phyloP scores from a whole-genome alignment of 306 rosid genomes.

The Medicago lupulina region DNA sequence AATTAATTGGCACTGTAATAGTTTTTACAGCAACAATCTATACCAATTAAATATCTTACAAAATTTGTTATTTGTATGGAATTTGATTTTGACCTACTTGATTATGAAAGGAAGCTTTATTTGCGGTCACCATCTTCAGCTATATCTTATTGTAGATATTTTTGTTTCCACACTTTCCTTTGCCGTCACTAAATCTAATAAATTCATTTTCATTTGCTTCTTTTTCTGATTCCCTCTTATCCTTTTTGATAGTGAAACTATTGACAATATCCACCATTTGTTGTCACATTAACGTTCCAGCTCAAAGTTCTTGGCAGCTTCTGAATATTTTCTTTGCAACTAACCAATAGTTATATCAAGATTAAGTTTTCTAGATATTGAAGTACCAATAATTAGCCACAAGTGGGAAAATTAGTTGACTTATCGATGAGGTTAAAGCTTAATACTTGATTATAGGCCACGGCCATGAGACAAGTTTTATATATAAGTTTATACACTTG shows the following conservation, averaged over 20 bases:
- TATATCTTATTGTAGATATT: conserved; percentile 18
- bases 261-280: conserved; percentile 21
- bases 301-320: conserved; percentile 27
- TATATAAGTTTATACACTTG: background rate
- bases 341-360: conserved; percentile 25
- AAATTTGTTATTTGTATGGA: background rate
- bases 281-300: conserved; percentile 14
- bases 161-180: conserved; percentile 25
- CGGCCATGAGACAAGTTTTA: background rate
- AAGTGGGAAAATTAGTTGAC: conserved; percentile 23
- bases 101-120: conserved; percentile 21
- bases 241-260: conserved; percentile 29
- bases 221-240: conserved; percentile 40
- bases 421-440: background rate
- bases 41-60: too few species aligned
- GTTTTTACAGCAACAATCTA: too few species aligned
- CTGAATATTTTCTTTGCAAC: conserved; percentile 21
- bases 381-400: background rate
- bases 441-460: background rate
- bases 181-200: background rate
- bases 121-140: conserved; percentile 18
- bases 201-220: conserved; percentile 20
- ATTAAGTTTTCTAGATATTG: background rate
- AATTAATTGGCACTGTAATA: too few species aligned
- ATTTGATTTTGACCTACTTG: background rate